Conservation (phyloP, 148 eudicot species). For the Rhododendron molle region DNA sequence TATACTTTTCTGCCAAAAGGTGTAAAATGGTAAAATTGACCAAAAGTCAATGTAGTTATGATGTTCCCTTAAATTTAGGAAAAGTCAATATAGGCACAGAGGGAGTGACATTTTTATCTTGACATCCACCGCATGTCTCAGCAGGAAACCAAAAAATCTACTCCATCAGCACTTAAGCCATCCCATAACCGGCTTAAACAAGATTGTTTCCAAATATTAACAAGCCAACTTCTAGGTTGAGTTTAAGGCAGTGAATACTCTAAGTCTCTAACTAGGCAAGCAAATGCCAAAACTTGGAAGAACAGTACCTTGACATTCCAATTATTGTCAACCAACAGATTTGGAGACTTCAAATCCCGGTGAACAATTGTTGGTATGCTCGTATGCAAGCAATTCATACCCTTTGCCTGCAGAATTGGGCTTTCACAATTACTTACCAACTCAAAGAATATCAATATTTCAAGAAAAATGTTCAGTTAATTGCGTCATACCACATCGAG, state of each 20-base stretch:
- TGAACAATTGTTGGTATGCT: constrained; percentile 97
- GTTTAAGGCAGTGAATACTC: not conserved
- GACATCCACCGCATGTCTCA: not conserved
- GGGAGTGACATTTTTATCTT: not conserved
- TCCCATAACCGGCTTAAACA: not conserved
- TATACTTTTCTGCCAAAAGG: too few relatives aligned
- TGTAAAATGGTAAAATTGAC: too few relatives aligned
- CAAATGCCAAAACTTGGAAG: constrained; percentile 5
- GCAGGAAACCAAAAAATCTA: constrained; percentile 1
- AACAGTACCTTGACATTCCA: constrained; percentile 93
- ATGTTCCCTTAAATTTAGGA: too few relatives aligned
- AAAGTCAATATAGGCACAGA: too few relatives aligned
- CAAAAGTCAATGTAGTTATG: too few relatives aligned
- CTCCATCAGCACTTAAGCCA: not conserved
- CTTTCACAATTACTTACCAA: constrained; percentile 8
- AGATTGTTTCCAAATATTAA: not conserved
- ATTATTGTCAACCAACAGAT: constrained; percentile 90
- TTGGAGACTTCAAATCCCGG: constrained; percentile 98
- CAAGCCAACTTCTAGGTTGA: constrained; percentile 11
- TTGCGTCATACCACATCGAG: constrained; percentile 85
- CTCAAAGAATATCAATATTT: not conserved
- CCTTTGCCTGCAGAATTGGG: constrained; percentile 69
- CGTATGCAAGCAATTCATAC: constrained; percentile 97
- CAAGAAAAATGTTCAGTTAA: not conserved
- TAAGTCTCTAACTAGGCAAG: not conserved